Evolutionary conservation across 257 asterid species (phyloP).

Genomic region (Ilex asprella): DNA sequence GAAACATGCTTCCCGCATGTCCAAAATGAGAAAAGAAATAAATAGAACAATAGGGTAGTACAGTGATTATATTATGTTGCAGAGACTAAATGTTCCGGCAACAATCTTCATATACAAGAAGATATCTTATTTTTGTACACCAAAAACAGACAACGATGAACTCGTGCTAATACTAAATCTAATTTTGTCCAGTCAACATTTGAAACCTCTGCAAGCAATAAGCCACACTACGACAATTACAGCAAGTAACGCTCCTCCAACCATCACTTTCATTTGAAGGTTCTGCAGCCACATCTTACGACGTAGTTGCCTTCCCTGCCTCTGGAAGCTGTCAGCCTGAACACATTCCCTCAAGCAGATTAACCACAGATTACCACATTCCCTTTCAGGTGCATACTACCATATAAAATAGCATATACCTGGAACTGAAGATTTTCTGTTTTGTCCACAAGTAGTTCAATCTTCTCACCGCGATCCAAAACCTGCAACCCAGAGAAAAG

Average conservation of each 20-base stretch:
- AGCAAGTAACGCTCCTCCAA: slow-evolving; percentile 51
- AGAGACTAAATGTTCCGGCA: no score
- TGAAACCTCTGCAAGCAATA: slow-evolving; percentile 45
- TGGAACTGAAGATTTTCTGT: slow-evolving; percentile 96
- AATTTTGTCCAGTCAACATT: slow-evolving; percentile 13
- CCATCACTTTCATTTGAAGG: slow-evolving; percentile 74
- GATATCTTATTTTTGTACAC: no score
- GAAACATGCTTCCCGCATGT: no score
- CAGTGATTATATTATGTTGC: no score
- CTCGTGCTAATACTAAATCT: background rate
- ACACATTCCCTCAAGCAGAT: slow-evolving; percentile 10
- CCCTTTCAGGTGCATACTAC: slow-evolving; percentile 1
- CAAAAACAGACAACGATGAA: no score
- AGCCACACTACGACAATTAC: slow-evolving; percentile 64
- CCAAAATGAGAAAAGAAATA: no score
- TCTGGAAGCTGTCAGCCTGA: slow-evolving; percentile 96
- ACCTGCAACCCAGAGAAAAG: slow-evolving; percentile 37
- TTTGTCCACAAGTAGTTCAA: slow-evolving; percentile 88
- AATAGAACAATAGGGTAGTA: no score
- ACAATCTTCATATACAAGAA: no score
- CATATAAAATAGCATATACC: slow-evolving; percentile 31
- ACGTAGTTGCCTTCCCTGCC: slow-evolving; percentile 92
- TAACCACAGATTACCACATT: background rate
- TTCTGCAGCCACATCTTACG: slow-evolving; percentile 95
- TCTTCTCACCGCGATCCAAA: slow-evolving; percentile 95